Evolutionary conservation across 2,329 filamentous ascomycete species (phyloP), one percentile per base, ranked within the genome.

Genomic region (Exserohilum turcica): DNA sequence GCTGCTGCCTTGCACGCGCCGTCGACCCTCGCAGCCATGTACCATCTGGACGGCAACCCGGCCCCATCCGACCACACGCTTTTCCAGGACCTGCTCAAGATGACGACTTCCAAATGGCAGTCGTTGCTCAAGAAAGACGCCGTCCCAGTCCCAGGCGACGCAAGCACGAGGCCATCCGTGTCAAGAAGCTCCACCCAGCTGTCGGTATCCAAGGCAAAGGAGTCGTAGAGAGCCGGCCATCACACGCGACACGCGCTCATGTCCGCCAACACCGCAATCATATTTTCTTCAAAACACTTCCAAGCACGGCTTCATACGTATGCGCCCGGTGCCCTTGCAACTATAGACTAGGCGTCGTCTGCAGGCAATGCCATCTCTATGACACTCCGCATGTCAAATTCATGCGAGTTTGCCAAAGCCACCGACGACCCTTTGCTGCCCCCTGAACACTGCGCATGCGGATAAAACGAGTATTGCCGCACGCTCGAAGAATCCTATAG

Each of bases 171-270:
- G 51, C 64, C 59, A 65, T 76, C 59, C 48, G 60, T 55, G 40
- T 76, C 62, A 70, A 48, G 50, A 55, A 72, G 52, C 58, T 77
- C 45, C 64, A 74, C 59, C 65, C 73, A 39, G 74, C 54, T 16
- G 73, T 77, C 59, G 68, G 61, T 48, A 70, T 72, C 29, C 67
- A 77, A 56, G 59, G 76, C 52, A 51, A 62, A 57, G 71, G 73
- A 29, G 43, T 66, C 15, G 40, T 15, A 21, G 21, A 38, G 18
- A 27, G 15, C 15, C 28, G 12, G 37, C 18, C 18, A 35, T 35
- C 32, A n/a, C 32, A 35, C 15, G 15, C n/a, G 7, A 18, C 6
- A 35, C 32, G 9, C 32, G 32, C 32, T 35, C 32, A 7, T 15
- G 16, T 35, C 32, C 32, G 15, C 16, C 16, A 9, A 2, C 16